These are phyloP conservation scores for Daldinia loculata DNA, from an alignment of 495 filamentous ascomycete species.

Conservation along the genomic window DNA sequence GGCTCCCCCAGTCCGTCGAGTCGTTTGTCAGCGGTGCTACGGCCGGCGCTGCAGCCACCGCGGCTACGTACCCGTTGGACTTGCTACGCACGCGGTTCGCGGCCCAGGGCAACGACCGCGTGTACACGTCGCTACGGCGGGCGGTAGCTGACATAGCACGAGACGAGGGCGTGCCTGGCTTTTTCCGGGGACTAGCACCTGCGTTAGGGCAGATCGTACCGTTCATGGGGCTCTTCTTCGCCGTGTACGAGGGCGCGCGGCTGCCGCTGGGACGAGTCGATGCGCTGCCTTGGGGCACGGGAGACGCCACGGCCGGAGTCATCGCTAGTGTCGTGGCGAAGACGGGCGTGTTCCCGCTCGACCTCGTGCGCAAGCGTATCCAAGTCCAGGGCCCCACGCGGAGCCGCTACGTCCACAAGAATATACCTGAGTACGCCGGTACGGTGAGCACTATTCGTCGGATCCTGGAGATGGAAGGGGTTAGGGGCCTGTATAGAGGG, in stretches of 20 bases:
- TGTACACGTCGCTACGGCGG: conserved; percentile 74
- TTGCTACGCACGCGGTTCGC: conserved; percentile 94
- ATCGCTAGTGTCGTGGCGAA: conserved; percentile 82
- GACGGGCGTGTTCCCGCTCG: conserved; percentile 91
- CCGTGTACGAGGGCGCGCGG: conserved; percentile 79
- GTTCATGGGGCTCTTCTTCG: conserved; percentile 97
- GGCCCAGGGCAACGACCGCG: conserved; percentile 83
- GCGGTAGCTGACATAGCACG: conserved; percentile 76
- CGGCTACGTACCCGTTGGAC: conserved; percentile 90
- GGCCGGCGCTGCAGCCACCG: conserved; percentile 83
- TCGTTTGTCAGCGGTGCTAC: conserved; percentile 81
- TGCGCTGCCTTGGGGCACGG: conserved; percentile 73
- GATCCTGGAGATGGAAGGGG: conserved; percentile 77
- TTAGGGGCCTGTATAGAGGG: conserved; percentile 85
- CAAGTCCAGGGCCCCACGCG: conserved; percentile 95
- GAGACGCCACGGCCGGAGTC: conserved; percentile 83
- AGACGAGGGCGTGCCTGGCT: conserved; percentile 78
- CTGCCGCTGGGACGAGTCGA: conserved; percentile 50
- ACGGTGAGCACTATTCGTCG: conserved; percentile 68
- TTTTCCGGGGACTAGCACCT: conserved; percentile 85
- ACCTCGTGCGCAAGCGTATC: conserved; percentile 88
- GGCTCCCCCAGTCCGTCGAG: conserved; percentile 64
- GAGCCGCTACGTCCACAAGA: conserved; percentile 77
- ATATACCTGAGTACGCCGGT: conserved; percentile 84
- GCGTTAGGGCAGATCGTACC: conserved; percentile 88